Evolutionary conservation across 371 early-diverging fungal species (phyloP).

Genomic region (Lichtheimia corymbifera): DNA sequence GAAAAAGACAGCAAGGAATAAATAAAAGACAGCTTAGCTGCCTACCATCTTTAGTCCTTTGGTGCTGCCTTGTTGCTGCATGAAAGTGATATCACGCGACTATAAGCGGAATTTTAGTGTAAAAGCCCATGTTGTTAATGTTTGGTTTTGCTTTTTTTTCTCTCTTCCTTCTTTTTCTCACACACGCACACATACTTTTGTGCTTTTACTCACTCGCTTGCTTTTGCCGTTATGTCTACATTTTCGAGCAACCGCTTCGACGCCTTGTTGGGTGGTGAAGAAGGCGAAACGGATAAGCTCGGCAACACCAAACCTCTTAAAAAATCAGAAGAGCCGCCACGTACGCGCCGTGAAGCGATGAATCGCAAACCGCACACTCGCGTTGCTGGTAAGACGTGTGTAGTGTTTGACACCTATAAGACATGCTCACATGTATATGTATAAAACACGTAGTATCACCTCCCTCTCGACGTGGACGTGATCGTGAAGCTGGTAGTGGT

Average conservation of each 20-base stretch:
- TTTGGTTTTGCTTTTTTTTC: conserved; percentile 1
- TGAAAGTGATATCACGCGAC: background rate
- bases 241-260: conserved; percentile 34
- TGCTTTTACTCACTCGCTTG: conserved; percentile 3
- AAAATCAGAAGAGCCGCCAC: conserved; percentile 10
- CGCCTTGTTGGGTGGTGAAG: conserved; percentile 38
- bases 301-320: conserved; percentile 36
- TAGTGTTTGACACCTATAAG: no score
- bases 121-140: background rate
- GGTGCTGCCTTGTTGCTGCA: background rate
- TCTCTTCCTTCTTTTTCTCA: conserved; percentile 9
- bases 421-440: no score
- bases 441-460: conserved; percentile 31
- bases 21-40: background rate
- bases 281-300: conserved; percentile 41
- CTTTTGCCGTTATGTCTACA: conserved; percentile 28
- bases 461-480: conserved; percentile 36
- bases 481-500: conserved; percentile 12
- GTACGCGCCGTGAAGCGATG: conserved; percentile 10
- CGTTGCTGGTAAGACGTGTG: conserved; percentile 5
- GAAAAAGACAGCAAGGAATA: conserved; percentile 1
- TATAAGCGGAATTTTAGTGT: background rate
- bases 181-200: background rate
- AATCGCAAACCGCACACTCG: conserved; percentile 11
- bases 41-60: background rate